Evolutionary conservation across 257 asterid species (phyloP), one percentile per base, ranked within the genome.

Genomic region (Forsythia suspensa): DNA sequence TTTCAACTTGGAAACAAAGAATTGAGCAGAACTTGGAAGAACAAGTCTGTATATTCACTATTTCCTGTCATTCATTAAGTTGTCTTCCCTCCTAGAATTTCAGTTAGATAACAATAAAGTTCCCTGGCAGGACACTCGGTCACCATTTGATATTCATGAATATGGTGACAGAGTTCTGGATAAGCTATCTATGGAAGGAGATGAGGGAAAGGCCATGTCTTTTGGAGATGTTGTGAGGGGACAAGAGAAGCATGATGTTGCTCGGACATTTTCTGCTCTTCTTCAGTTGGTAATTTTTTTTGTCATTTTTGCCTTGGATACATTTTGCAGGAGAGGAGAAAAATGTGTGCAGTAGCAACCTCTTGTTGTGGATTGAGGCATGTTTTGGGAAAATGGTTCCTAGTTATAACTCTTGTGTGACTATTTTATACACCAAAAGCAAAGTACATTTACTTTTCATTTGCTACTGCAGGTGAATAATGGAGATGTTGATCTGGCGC

Each of bases 231-330:
- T 94, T 12, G 98, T 92, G 71, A 86, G 46, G 85, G 98, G 96
- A 80, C 96, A 90, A 76, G 84, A 84, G 74, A 96, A 96, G 88
- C 98, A 96, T 67, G 97, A 96, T 70, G 88, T 96, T 71, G 98
- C 98, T 71, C 91, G 99, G 74, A 88, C 97, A 46, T 96, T 96
- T 86, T 94, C 99, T 59, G 97, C 99, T 34, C 97, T 96, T 84
- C 91, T 96, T 72, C 99, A 96, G 87, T 66, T 96, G 94, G 99
- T 96, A 92, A 77, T 67, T 69, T 52, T 16, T 8, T 1, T 18
- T 9, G 9, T 74, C 15, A 74, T 13, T 9, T 37, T 2, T 3
- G 46, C 10, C 16, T 44, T 75, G 12, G 42, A 40, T 68, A 57
- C 76, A 75, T 57, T 77, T 29, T 73, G 52, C 16, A 12, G 44